phyloP scores from a whole-genome alignment of 768 basidiomycete species.

The Boletellus ananiceps region DNA sequence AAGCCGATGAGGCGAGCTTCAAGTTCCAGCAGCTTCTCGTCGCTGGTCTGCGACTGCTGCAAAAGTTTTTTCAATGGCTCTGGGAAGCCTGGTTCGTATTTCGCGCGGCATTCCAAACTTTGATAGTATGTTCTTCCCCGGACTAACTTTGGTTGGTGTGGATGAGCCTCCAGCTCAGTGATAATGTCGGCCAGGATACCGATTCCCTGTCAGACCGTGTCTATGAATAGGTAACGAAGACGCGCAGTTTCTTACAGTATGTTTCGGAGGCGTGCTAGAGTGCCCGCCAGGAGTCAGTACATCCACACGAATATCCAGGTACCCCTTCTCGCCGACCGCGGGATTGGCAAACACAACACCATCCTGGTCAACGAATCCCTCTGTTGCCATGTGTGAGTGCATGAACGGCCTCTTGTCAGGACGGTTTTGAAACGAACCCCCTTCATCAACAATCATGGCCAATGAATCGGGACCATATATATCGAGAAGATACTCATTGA shows the following conservation, averaged over 20 bases:
- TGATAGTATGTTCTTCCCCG: conserved; percentile 26
- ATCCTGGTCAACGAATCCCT: conserved; percentile 23
- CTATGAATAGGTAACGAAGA: neutral
- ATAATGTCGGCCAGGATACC: conserved; percentile 49
- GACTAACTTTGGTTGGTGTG: conserved; percentile 32
- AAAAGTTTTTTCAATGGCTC: conserved; percentile 16
- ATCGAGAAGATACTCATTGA: conserved; percentile 38
- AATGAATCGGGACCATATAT: conserved; percentile 48
- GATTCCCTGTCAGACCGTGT: conserved; percentile 32
- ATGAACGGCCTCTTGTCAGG: neutral
- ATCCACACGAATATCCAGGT: conserved; percentile 38
- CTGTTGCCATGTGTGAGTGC: conserved; percentile 15
- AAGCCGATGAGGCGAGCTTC: conserved; percentile 17
- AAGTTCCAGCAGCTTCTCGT: conserved; percentile 17
- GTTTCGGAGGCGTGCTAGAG: conserved; percentile 47
- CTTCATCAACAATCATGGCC: conserved; percentile 57
- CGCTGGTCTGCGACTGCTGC: conserved; percentile 18
- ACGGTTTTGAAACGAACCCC: conserved; percentile 30
- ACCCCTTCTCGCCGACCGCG: conserved; percentile 40
- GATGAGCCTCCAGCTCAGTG: conserved; percentile 44
- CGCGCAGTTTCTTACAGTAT: conserved; percentile 37
- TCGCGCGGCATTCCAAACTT: conserved; percentile 39
- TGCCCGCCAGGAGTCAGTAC: conserved; percentile 50
- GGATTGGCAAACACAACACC: conserved; percentile 32
- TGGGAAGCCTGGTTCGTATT: conserved; percentile 35